phyloP scores from a whole-genome alignment of 306 rosid species.

The Psophocarpus tetragonolobus region DNA sequence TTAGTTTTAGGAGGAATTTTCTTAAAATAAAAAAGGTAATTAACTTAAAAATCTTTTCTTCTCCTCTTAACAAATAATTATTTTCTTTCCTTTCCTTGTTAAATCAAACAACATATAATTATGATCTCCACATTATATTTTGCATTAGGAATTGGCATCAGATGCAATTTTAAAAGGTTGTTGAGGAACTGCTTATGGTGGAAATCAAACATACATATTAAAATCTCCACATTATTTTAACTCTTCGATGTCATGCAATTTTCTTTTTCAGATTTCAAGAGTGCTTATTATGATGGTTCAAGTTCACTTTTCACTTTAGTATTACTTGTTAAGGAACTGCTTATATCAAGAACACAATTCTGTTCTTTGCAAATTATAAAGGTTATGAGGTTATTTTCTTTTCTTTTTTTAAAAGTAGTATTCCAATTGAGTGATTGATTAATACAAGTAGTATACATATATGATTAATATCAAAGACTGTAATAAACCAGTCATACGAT shows the following conservation, averaged over 20 bases:
- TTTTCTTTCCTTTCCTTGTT: too few relatives aligned
- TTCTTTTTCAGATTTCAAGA: not conserved
- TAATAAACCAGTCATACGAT: slow-evolving; percentile 10
- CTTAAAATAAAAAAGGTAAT: too few relatives aligned
- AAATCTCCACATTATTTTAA: not conserved
- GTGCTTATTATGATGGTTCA: not conserved
- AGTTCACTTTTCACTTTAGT: not conserved
- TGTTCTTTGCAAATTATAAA: not conserved
- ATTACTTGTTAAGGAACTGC: not conserved
- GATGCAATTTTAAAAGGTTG: too few relatives aligned
- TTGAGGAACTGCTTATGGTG: too few relatives aligned
- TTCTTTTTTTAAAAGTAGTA: not conserved
- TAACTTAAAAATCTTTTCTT: too few relatives aligned
- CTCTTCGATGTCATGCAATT: not conserved
- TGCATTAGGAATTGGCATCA: not conserved
- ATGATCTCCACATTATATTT: too few relatives aligned
- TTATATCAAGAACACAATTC: not conserved
- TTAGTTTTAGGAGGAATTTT: too few relatives aligned
- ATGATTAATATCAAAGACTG: slow-evolving; percentile 24
- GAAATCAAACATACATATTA: too few relatives aligned
- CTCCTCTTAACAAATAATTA: too few relatives aligned
- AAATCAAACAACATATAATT: too few relatives aligned
- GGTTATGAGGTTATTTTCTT: not conserved
- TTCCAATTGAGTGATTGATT: not conserved
- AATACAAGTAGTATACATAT: not conserved